These are phyloP conservation scores for Taphrina communis DNA, from an alignment of 1,139 yeast genomes.

Conservation along the genomic window DNA sequence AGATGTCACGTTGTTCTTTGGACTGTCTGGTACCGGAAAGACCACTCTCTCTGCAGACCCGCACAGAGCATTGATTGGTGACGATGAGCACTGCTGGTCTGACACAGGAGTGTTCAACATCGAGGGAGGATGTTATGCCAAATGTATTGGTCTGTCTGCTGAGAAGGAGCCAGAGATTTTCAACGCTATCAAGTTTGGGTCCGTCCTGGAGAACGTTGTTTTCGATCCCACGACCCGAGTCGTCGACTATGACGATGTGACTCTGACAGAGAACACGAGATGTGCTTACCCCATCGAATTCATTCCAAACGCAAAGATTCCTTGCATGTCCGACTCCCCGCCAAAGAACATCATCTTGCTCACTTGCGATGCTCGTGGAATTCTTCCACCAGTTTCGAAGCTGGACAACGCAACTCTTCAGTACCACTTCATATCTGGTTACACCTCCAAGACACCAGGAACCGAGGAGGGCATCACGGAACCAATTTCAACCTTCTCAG, in stretches of 20 bases:
- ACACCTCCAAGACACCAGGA: conserved; percentile 99
- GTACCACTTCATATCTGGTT: conserved; percentile 98
- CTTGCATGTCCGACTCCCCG: conserved; percentile 87
- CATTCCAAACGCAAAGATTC: conserved; percentile 95
- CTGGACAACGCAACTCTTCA: conserved; percentile 93
- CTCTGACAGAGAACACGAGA: conserved; percentile 95
- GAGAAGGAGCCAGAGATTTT: conserved; percentile 98
- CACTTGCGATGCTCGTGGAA: conserved; percentile 98
- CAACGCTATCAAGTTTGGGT: conserved; percentile 91
- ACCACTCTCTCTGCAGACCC: conserved; percentile 98
- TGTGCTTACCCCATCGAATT: conserved; percentile 98
- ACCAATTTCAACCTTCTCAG: conserved; percentile 97
- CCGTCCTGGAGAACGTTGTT: conserved; percentile 91
- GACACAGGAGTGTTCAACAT: conserved; percentile 98
- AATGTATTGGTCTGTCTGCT: conserved; percentile 85
- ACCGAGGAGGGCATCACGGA: conserved; percentile 99
- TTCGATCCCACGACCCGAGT: conserved; percentile 79
- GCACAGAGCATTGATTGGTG: conserved; percentile 91
- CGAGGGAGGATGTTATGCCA: conserved; percentile 99
- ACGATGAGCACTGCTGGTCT: conserved; percentile 99
- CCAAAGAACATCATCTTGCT: conserved; percentile 90
- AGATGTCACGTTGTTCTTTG: conserved; percentile 92
- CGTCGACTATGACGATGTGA: conserved; percentile 81
- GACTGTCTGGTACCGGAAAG: conserved; percentile 97
- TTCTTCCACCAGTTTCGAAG: conserved; percentile 94